phyloP scores from a whole-genome alignment of 495 filamentous ascomycete species.

The Lophiotrema nucula region DNA sequence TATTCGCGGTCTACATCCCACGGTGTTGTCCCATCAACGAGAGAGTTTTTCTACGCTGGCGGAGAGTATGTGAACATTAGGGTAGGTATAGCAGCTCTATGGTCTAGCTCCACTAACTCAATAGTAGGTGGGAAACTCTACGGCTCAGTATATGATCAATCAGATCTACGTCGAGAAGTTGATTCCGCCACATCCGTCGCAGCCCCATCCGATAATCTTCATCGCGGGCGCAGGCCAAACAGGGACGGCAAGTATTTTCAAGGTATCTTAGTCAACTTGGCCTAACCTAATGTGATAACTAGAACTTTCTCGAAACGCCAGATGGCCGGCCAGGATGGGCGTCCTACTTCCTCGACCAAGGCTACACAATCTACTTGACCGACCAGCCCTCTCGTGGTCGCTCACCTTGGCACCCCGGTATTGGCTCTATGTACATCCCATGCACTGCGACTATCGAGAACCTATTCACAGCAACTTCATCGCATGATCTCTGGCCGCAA shows the following conservation, averaged over 20 bases:
- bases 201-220: slow-evolving; percentile 27
- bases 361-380: slow-evolving; percentile 48
- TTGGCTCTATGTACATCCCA: slow-evolving; percentile 33
- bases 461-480: slow-evolving; percentile 45
- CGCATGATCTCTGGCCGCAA: slow-evolving; percentile 47
- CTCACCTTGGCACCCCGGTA: slow-evolving; percentile 40
- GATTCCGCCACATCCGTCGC: background rate
- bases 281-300: no score
- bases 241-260: slow-evolving; percentile 20
- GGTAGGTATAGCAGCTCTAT: background rate
- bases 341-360: slow-evolving; percentile 47
- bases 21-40: no score
- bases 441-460: slow-evolving; percentile 42
- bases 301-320: slow-evolving; percentile 48
- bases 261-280: background rate
- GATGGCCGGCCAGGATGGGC: slow-evolving; percentile 51
- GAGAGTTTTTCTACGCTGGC: slow-evolving; percentile 33
- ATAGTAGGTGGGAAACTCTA: background rate
- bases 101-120: background rate
- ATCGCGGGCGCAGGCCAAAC: slow-evolving; percentile 27
- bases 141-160: slow-evolving; percentile 13
- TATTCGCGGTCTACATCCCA: no score
- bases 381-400: slow-evolving; percentile 50
- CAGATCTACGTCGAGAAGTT: slow-evolving; percentile 39
- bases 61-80: slow-evolving; percentile 28